Evolutionary conservation across 2,329 filamentous ascomycete genomes (phyloP).

Genomic region (Thielaviopsis punctulata): DNA sequence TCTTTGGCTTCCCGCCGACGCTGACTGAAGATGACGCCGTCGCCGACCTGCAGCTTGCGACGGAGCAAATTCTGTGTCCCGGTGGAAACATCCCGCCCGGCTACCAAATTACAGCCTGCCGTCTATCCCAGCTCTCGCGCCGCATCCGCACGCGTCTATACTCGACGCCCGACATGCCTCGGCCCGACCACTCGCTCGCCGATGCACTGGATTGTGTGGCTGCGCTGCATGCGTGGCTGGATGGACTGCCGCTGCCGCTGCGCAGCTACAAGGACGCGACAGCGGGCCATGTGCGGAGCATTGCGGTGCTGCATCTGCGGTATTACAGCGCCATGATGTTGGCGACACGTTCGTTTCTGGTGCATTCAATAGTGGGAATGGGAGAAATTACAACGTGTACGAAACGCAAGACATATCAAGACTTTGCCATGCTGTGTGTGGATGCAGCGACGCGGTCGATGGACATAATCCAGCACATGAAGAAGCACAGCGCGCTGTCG

Average conservation of each 20-base stretch:
- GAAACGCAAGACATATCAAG: constrained; percentile 15
- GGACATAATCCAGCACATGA: constrained; percentile 14
- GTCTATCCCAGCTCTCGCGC: constrained; percentile 15
- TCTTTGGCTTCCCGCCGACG: constrained; percentile 16
- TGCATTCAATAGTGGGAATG: constrained; percentile 13
- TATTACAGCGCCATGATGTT: constrained; percentile 11
- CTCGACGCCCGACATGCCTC: background rate
- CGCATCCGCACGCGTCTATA: constrained; percentile 10
- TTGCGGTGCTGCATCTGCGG: constrained; percentile 15
- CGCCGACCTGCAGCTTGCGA: constrained; percentile 2
- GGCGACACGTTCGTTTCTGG: constrained; percentile 14
- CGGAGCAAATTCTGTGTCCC: constrained; percentile 15
- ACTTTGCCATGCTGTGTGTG: constrained; percentile 14
- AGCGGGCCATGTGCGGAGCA: constrained; percentile 15
- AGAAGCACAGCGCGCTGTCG: constrained; percentile 13
- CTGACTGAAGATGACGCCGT: constrained; percentile 13
- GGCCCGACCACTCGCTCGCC: constrained; percentile 11
- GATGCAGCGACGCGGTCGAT: constrained; percentile 15
- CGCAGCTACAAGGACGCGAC: constrained; percentile 14
- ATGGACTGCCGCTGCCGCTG: constrained; percentile 15
- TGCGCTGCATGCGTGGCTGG: constrained; percentile 14
- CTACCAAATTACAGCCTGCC: constrained; percentile 15
- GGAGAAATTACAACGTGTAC: constrained; percentile 7
- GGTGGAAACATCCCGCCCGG: constrained; percentile 17
- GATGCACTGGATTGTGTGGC: constrained; percentile 13